Evolutionary conservation across 108 stramenopile genomes (phyloP).

Genomic region (Stephanodiscus minutulus): DNA sequence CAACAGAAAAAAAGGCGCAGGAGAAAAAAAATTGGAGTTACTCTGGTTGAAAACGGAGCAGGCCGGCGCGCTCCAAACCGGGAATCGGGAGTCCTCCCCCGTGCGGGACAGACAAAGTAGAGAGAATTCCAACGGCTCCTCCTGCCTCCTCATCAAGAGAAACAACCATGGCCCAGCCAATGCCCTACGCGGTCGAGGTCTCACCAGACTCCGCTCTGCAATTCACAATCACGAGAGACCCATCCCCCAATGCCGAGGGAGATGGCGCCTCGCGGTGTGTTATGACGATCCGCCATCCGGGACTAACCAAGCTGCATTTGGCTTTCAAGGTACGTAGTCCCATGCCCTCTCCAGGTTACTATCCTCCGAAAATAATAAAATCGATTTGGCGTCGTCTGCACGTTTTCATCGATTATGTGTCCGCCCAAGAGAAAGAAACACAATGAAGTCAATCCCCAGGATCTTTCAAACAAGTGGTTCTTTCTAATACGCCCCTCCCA

Average conservation of each 20-base stretch:
- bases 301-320: constrained; percentile 55
- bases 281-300: constrained; percentile 78
- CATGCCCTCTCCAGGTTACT: not conserved
- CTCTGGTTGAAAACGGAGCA: too few species aligned
- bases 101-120: not conserved
- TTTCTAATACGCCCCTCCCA: constrained; percentile 1
- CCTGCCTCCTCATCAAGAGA: constrained; percentile 11
- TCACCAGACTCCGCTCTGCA: constrained; percentile 72
- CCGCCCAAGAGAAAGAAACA: not conserved
- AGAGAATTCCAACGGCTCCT: not conserved
- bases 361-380: not conserved
- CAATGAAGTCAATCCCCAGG: not conserved
- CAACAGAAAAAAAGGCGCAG: not conserved
- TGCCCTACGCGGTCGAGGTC: constrained; percentile 61
- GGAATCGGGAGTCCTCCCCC: constrained; percentile 4
- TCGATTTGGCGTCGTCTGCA: not conserved
- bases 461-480: not conserved
- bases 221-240: constrained; percentile 65
- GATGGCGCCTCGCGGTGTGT: constrained; percentile 63
- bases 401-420: not conserved
- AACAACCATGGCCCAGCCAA: constrained; percentile 1
- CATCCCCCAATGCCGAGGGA: constrained; percentile 19
- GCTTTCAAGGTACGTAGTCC: constrained; percentile 79
- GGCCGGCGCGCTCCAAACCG: not conserved
- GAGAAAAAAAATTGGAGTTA: too few species aligned